Percentiles rank a stretch among this genome's conserved stretches.
Conservation (phyloP, 1,284 basidiomycete genomes). For the Ceratobasidium sp. region DNA sequence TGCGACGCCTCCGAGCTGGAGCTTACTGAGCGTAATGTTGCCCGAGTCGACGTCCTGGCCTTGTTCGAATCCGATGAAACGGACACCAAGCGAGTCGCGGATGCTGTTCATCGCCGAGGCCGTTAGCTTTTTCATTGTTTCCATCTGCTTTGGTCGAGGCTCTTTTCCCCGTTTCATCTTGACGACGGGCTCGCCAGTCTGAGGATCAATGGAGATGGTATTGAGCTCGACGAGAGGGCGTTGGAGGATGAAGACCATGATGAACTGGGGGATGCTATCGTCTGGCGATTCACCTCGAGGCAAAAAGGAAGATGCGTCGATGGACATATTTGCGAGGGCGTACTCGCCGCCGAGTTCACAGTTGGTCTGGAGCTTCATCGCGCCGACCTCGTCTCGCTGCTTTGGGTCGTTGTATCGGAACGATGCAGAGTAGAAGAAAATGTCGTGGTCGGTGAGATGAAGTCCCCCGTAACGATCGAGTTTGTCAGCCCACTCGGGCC, state of each 20-base stretch:
- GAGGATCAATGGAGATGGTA: conserved; percentile 4
- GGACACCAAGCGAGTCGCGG: not conserved
- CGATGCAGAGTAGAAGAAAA: conserved; percentile 36
- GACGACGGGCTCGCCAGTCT: not conserved
- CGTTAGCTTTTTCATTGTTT: conserved; percentile 21
- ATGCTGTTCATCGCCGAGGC: conserved; percentile 13
- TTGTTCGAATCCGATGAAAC: conserved; percentile 10
- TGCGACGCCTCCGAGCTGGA: conserved; percentile 35
- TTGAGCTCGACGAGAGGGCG: conserved; percentile 8
- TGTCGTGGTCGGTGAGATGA: conserved; percentile 43
- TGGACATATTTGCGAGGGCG: conserved; percentile 41
- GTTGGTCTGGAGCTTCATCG: conserved; percentile 43
- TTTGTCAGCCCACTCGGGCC: not conserved
- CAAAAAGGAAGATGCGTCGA: conserved; percentile 44
- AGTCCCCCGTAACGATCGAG: conserved; percentile 16
- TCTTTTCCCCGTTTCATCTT: not conserved
- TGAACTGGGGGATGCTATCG: conserved; percentile 39
- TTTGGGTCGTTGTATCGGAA: conserved; percentile 41
- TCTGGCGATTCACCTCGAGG: conserved; percentile 36
- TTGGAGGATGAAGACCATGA: conserved; percentile 42
- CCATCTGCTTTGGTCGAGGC: not conserved
- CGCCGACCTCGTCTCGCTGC: conserved; percentile 29
- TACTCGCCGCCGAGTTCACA: conserved; percentile 6
- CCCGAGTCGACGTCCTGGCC: not conserved
- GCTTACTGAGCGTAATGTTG: conserved; percentile 5